Conservation (phyloP, 31 red algal species). For the Odonthalia washingtoniensis region DNA sequence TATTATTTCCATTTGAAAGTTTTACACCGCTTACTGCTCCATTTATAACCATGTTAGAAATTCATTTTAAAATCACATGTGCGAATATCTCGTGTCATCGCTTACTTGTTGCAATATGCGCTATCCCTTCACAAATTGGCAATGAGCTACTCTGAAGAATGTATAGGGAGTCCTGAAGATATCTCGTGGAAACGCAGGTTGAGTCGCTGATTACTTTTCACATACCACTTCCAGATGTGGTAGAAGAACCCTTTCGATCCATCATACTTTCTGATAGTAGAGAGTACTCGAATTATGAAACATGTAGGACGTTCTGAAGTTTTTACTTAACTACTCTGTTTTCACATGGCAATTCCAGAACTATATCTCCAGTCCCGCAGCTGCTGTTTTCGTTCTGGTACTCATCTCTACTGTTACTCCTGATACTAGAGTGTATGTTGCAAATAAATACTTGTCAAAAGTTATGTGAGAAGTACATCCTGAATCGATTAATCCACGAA, state of each 20-base stretch:
- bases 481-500: not conserved
- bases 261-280: not conserved
- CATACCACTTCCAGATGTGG: not conserved
- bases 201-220: not conserved
- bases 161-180: not conserved
- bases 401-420: not conserved
- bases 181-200: not conserved
- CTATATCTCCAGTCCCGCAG: not conserved
- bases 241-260: not conserved
- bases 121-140: not conserved
- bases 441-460: not conserved
- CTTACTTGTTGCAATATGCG: not conserved
- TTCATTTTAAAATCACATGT: not conserved
- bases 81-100: not conserved
- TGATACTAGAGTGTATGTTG: not conserved
- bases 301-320: slow-evolving; percentile 17
- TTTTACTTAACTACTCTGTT: not conserved
- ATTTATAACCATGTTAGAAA: not conserved
- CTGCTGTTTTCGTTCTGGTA: not conserved
- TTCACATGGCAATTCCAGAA: not conserved
- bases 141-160: not conserved
- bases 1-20: not conserved
- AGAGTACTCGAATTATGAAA: slow-evolving; percentile 8
- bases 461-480: not conserved
- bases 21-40: not conserved